These are phyloP conservation scores for Houttuynia cordata DNA, from an alignment of 164 flowering plant species.

Conservation along the genomic window DNA sequence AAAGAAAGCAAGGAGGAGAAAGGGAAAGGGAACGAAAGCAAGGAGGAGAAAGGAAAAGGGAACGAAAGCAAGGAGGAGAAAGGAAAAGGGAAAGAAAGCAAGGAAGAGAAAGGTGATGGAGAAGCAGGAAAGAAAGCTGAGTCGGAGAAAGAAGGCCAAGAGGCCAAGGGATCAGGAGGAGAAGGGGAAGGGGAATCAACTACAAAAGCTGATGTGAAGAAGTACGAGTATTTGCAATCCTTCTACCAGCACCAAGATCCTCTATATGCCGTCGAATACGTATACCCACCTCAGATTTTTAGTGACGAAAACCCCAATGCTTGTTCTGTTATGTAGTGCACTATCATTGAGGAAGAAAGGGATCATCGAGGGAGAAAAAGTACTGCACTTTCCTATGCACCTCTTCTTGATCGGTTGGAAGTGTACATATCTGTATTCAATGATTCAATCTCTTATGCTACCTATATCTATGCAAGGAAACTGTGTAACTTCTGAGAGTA, in stretches of 20 bases:
- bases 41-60: too few species aligned
- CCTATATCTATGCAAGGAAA: too few species aligned
- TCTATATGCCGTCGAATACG: not conserved
- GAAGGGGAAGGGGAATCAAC: constrained; percentile 4
- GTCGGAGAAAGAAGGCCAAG: constrained; percentile 9
- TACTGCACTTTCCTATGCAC: too few species aligned
- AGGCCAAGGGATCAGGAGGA: constrained; percentile 5
- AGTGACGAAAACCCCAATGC: constrained; percentile 17
- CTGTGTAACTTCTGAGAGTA: too few species aligned
- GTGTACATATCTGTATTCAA: too few species aligned
- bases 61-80: too few species aligned
- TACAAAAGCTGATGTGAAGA: constrained; percentile 1
- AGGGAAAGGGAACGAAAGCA: too few species aligned
- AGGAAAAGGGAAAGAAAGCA: too few species aligned
- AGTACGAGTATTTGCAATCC: constrained; percentile 2
- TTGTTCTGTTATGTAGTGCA: constrained; percentile 8
- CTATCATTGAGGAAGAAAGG: too few species aligned
- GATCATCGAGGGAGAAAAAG: too few species aligned
- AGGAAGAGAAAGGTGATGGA: constrained; percentile 16
- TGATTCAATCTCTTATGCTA: too few species aligned
- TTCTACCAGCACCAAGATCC: not conserved
- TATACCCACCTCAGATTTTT: constrained; percentile 9
- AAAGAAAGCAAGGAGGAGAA: constrained; percentile 12
- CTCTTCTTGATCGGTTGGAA: too few species aligned
- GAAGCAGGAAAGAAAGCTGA: constrained; percentile 12